Percentiles rank a stretch among this genome's conserved stretches.
phyloP scores from a whole-genome alignment of 495 filamentous ascomycete species.

The Aspergillus kassunensis region DNA sequence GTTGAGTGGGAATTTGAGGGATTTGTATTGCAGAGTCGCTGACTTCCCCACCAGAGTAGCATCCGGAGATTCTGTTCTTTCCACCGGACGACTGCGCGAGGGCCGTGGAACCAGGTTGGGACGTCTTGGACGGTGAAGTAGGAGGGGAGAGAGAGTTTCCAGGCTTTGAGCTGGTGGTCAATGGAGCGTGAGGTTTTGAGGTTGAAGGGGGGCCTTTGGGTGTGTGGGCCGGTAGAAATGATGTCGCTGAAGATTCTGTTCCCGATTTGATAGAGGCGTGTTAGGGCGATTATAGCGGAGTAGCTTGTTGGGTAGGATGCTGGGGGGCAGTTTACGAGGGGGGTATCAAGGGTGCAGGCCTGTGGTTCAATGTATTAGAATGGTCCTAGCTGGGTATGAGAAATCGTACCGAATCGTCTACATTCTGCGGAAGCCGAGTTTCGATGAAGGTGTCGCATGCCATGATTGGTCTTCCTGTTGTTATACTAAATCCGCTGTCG shows the following conservation, averaged over 20 bases:
- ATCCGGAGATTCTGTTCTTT: conserved; percentile 29
- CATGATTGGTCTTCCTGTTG: conserved; percentile 22
- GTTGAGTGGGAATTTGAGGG: too few species aligned
- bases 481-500: conserved; percentile 28
- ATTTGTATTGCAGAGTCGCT: conserved; percentile 12
- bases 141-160: conserved; percentile 19
- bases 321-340: conserved; percentile 6
- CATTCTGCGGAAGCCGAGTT: conserved; percentile 21
- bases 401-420: conserved; percentile 18
- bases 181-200: conserved; percentile 15
- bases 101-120: conserved; percentile 21
- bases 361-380: too few species aligned
- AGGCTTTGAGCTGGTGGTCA: conserved; percentile 18
- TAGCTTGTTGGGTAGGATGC: conserved; percentile 17
- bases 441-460: conserved; percentile 23
- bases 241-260: conserved; percentile 18
- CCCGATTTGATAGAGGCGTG: conserved; percentile 16
- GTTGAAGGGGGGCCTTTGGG: conserved; percentile 3
- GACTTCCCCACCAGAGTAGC: conserved; percentile 25
- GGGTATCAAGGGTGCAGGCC: too few species aligned
- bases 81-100: conserved; percentile 19
- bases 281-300: conserved; percentile 22
- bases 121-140: conserved; percentile 18
- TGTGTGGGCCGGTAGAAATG: conserved; percentile 7
- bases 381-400: conserved; percentile 17